phyloP scores from a whole-genome alignment of 495 filamentous ascomycete species.

The Annulohypoxylon bovei region DNA sequence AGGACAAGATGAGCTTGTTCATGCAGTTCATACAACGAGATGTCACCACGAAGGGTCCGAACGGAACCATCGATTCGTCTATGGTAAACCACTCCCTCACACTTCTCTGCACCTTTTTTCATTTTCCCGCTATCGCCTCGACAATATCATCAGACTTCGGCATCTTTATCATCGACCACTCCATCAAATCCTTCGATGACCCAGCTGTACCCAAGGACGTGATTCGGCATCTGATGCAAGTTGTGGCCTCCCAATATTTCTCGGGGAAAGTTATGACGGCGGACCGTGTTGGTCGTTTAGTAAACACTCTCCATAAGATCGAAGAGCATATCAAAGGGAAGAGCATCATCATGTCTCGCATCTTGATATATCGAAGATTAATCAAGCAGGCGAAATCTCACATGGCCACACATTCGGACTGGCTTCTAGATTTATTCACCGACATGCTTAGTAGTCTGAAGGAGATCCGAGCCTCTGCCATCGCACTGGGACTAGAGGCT shows the following conservation, averaged over 20 bases:
- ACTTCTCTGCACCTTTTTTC: conserved; percentile 75
- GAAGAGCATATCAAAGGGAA: conserved; percentile 79
- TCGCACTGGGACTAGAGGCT: conserved; percentile 74
- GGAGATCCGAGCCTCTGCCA: conserved; percentile 78
- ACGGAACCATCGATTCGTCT: conserved; percentile 64
- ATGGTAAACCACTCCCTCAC: conserved; percentile 80
- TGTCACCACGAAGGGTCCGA: conserved; percentile 63
- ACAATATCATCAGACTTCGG: conserved; percentile 79
- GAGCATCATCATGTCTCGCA: conserved; percentile 74
- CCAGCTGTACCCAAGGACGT: conserved; percentile 74
- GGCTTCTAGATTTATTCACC: conserved; percentile 82
- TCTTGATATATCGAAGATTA: conserved; percentile 79
- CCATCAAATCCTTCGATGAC: conserved; percentile 71
- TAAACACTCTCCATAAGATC: conserved; percentile 74
- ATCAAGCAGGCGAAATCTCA: conserved; percentile 70
- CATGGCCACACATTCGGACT: conserved; percentile 73
- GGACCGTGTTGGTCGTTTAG: conserved; percentile 70
- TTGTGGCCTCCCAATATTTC: conserved; percentile 82
- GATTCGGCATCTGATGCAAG: conserved; percentile 77
- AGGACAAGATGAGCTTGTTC: conserved; percentile 77
- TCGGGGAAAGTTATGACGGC: conserved; percentile 74
- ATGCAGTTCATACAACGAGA: conserved; percentile 84
- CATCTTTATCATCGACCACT: conserved; percentile 79
- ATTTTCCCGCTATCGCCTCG: conserved; percentile 69
- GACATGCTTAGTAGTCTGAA: conserved; percentile 81